Conservation (phyloP, 768 basidiomycete genomes). For the Peribolospora baueri region DNA sequence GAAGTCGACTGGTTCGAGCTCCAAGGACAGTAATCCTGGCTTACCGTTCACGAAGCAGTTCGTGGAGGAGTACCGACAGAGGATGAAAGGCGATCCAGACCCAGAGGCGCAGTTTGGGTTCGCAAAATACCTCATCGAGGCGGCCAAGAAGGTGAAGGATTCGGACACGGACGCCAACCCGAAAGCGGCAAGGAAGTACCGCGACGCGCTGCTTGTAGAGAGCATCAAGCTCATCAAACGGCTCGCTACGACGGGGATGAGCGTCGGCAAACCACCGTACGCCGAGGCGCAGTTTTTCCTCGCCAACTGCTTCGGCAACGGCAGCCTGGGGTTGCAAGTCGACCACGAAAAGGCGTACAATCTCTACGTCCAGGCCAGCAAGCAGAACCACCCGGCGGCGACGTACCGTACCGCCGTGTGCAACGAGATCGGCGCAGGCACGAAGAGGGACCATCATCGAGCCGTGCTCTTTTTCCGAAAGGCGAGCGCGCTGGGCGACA, state of each 20-base stretch:
- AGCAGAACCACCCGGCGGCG: constrained; percentile 85
- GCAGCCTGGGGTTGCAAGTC: constrained; percentile 78
- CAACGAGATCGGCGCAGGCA: constrained; percentile 95
- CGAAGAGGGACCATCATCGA: constrained; percentile 58
- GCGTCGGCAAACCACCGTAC: constrained; percentile 37
- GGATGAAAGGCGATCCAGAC: constrained; percentile 93
- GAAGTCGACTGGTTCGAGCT: no score
- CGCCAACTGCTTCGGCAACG: constrained; percentile 89
- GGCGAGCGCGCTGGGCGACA: constrained; percentile 84
- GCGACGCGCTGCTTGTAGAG: constrained; percentile 64
- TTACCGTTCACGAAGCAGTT: constrained; percentile 31
- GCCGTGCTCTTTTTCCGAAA: constrained; percentile 93
- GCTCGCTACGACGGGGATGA: constrained; percentile 55
- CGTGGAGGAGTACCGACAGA: constrained; percentile 87
- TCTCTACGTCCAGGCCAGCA: constrained; percentile 84
- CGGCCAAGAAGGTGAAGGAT: constrained; percentile 65
- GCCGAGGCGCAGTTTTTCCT: constrained; percentile 97
- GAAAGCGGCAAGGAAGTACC: constrained; percentile 66
- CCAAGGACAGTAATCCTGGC: no score
- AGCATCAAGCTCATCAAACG: constrained; percentile 77
- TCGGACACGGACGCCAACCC: constrained; percentile 27
- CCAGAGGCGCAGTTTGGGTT: constrained; percentile 94
- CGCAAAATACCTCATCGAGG: constrained; percentile 97
- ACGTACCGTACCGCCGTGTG: constrained; percentile 95
- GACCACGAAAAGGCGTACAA: constrained; percentile 97